Base-by-base conservation (phyloP, 2,329 filamentous ascomycete species). In the Torrubiella hemipterigena region DNA sequence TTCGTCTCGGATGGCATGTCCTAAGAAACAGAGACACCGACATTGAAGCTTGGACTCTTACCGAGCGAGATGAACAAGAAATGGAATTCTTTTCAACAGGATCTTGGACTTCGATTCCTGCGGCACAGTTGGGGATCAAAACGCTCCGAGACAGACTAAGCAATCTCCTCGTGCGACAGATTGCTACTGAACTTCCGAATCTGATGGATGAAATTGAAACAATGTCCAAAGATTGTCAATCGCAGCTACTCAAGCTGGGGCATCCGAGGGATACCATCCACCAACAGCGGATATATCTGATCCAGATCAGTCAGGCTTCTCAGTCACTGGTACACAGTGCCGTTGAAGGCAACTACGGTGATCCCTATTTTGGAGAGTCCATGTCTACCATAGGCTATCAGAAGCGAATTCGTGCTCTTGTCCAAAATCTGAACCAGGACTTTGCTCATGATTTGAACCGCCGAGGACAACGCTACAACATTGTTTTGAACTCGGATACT, bases 1-100 rank as follows among this genome's bases (percentile, higher is more conserved):
- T 73, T 14, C 46, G 53, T 1, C 59, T 70, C 0, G 67, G 68
- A 0, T 74, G 67, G 65, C 66, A 72, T 33, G 59, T 69, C 0
- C 45, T 73, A 3, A 56, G 54, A 19, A 71, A 70, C 37, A 50
- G 58, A 6, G 52, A 56, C 34, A 63, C 49, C 11, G 52, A 60
- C 33, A 49, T 42, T n/a, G 38, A 51, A 21, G n/a, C 42, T 10
- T 41, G 40, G 32, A 44, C 50, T 4, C 34, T 45, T 27, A 38
- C 40, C 2, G 40, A 58, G 30, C 56, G 66, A 0, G 55, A 69
- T 20, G 36, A 40, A 0, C 38, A 48, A 1, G 65, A 72, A 39
- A 36, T 35, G 0, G 32, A 42, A 0, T 71, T 70, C 42, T 67
- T 72, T 26, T 52, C 54, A 0, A 31, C 48, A 1, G 55, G 58